Percentiles rank a stretch among this genome's conserved stretches.
Evolutionary conservation across 78 protist genomes (phyloP).

Genomic region (Mantamonas sphyraenae): DNA sequence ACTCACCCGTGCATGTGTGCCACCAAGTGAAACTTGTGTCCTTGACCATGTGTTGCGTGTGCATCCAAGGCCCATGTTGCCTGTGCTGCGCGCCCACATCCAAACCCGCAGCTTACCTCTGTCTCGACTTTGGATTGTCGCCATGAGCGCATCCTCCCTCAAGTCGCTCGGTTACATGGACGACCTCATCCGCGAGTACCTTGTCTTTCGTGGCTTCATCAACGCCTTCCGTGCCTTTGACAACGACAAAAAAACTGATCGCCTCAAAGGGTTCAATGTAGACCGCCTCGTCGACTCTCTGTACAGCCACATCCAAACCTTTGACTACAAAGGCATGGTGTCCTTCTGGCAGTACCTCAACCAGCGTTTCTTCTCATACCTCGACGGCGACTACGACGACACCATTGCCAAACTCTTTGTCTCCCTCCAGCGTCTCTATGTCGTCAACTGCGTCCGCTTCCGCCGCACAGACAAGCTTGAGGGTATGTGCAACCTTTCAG

Average conservation of each 20-base stretch:
- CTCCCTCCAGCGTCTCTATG: not conserved
- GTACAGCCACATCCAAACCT: not conserved
- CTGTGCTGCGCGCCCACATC: no score
- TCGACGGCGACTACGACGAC: not conserved
- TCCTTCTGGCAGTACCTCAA: not conserved
- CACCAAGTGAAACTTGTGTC: no score
- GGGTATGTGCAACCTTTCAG: not conserved
- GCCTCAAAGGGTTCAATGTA: not conserved
- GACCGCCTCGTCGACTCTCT: not conserved
- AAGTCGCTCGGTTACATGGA: not conserved
- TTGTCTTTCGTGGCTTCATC: not conserved
- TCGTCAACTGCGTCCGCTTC: not conserved
- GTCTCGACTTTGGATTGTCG: no score
- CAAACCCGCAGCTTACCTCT: no score
- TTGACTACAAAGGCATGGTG: not conserved
- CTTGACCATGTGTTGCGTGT: no score
- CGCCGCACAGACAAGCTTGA: not conserved
- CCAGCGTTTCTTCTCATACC: not conserved
- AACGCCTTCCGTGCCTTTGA: no score
- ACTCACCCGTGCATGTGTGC: no score
- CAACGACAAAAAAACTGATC: not conserved
- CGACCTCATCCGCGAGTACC: not conserved
- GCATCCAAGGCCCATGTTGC: no score
- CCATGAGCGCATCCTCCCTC: not conserved
- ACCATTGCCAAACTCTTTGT: not conserved